phyloP scores from a whole-genome alignment of 257 asterid genomes.

The Solanum corneliomulleri region DNA sequence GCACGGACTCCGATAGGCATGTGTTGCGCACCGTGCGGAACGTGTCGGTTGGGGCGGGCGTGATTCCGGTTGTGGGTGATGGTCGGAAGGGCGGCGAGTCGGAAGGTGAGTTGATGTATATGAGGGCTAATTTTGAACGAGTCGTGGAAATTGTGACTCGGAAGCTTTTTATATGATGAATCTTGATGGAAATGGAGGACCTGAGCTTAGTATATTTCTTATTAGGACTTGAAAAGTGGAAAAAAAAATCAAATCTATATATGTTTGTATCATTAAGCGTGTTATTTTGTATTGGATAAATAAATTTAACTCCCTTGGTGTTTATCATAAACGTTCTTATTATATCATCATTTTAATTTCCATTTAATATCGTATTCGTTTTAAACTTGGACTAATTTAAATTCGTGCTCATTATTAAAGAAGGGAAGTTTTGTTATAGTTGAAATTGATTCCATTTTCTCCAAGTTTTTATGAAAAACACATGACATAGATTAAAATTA shows the following conservation, averaged over 20 bases:
- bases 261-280: not conserved
- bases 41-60: constrained; percentile 87
- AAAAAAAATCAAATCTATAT: no score
- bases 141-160: constrained; percentile 88
- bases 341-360: no score
- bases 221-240: constrained; percentile 44
- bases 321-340: no score
- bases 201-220: constrained; percentile 80
- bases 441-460: no score
- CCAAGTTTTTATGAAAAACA: no score
- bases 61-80: constrained; percentile 71
- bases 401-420: accelerated
- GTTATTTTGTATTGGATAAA: no score
- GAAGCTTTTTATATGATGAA: constrained; percentile 92
- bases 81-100: constrained; percentile 32
- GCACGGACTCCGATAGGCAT: constrained; percentile 59
- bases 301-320: no score
- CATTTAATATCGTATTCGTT: no score
- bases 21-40: constrained; percentile 62
- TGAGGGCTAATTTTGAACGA: constrained; percentile 89
- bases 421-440: no score
- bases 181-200: constrained; percentile 85
- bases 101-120: constrained; percentile 74
- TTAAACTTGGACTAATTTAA: no score
- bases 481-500: no score